Base-by-base conservation (phyloP, 257 asterid genomes). In the Echium plantagineum region DNA sequence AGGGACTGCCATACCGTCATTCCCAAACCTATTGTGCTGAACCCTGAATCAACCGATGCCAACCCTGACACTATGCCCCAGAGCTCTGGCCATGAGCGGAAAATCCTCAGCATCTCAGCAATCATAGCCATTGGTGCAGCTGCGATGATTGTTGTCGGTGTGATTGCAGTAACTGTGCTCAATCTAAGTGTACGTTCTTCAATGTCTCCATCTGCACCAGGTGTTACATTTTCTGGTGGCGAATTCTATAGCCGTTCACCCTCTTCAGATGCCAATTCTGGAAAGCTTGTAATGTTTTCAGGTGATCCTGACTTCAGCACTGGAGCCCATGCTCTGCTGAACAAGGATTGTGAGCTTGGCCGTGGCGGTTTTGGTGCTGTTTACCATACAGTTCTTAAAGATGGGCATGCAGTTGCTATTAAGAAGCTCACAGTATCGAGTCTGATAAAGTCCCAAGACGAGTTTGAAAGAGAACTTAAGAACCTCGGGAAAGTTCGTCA, bases 341-440 rank as follows among this genome's bases (percentile, higher is more conserved):
- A 80, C 69, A 89, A 84, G 78, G 95, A 89, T 63, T 82, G 94
- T 58, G 97, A 89, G 59, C 86, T 89, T 32, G 97, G 97, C 7
- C 93, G 90, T 0, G 97, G 97, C 30, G 97, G 97, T 63, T 89
- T 89, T 38, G 95, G 97, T 53, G 80, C 95, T 0, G 97, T 89
- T 53, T 89, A 89, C 69, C 79, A 80, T 20, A 80, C 97, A 17
- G 73, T 67, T 63, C 93, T 89, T 21, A 72, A 78, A 70, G 94
- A 86, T 26, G 97, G 95, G 15, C 84, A 74, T 19, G 67, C 86
- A 7, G 93, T 89, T 24, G 97, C 97, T 69, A 86, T 89, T 64
- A 86, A 86, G 84, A 89, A 86, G 70, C 90, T 89, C 56, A 80
- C 94, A 0, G 93, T 84, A 48, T 82, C 97, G 10, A 78, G 93